phyloP scores from a whole-genome alignment of 1,284 basidiomycete species.

The Moesziomyces sp. region DNA sequence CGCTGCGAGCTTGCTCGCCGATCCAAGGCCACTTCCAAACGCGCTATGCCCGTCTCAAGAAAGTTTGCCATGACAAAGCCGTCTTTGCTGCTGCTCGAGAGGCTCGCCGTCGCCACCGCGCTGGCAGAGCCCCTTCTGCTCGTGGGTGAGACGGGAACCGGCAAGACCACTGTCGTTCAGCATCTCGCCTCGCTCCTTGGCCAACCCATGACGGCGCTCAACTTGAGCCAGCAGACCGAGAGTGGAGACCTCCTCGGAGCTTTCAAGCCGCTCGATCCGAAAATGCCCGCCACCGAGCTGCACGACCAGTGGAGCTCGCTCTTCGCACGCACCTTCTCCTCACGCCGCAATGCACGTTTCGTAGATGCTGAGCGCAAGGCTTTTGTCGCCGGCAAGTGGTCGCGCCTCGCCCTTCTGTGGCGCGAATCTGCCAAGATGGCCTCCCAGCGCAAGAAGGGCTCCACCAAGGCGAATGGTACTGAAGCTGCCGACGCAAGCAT shows the following conservation, averaged over 20 bases:
- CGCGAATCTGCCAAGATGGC: slow-evolving; percentile 77
- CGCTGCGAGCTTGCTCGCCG: slow-evolving; percentile 47
- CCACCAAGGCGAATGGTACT: slow-evolving; percentile 61
- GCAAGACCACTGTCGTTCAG: slow-evolving; percentile 93
- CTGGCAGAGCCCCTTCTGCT: slow-evolving; percentile 86
- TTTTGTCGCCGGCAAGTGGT: slow-evolving; percentile 85
- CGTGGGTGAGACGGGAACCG: slow-evolving; percentile 97
- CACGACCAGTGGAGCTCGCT: slow-evolving; percentile 83
- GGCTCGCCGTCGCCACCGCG: slow-evolving; percentile 80
- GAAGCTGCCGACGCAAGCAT: slow-evolving; percentile 8
- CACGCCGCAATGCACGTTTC: slow-evolving; percentile 88
- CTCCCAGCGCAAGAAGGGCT: slow-evolving; percentile 68
- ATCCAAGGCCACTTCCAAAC: slow-evolving; percentile 17
- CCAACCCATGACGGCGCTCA: slow-evolving; percentile 84
- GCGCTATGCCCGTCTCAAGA: slow-evolving; percentile 36
- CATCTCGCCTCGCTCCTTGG: slow-evolving; percentile 84
- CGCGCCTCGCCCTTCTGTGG: slow-evolving; percentile 84
- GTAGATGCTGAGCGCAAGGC: slow-evolving; percentile 86
- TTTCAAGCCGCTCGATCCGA: slow-evolving; percentile 86
- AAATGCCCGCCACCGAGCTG: slow-evolving; percentile 78
- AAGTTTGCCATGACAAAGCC: slow-evolving; percentile 89
- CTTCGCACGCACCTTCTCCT: slow-evolving; percentile 88
- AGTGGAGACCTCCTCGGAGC: slow-evolving; percentile 93
- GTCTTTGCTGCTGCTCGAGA: slow-evolving; percentile 81
- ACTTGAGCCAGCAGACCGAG: slow-evolving; percentile 96